Evolutionary conservation across 306 rosid genomes (phyloP).

Genomic region (Sindora glabra): DNA sequence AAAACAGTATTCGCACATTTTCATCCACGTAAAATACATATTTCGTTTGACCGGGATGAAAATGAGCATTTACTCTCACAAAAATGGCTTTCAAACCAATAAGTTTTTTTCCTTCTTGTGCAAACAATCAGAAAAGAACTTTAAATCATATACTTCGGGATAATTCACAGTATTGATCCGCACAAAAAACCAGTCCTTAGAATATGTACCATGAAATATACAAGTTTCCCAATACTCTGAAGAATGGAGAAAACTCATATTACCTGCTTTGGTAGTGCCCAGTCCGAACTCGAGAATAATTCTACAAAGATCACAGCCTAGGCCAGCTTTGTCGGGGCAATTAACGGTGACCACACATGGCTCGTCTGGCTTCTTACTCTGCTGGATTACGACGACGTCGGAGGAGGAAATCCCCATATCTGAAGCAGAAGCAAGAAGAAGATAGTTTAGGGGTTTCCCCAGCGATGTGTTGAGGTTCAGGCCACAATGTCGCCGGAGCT

Average conservation of each 20-base stretch:
- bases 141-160: too few species aligned
- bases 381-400: constrained; percentile 55
- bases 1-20: too few species aligned
- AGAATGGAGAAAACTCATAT: background rate
- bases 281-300: constrained; percentile 68
- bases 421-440: background rate
- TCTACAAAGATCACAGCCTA: constrained; percentile 75
- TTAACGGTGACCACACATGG: constrained; percentile 58
- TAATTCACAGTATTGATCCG: too few species aligned
- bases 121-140: too few species aligned
- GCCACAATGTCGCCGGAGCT: constrained; percentile 29
- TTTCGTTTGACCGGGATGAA: too few species aligned
- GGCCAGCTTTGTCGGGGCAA: constrained; percentile 83
- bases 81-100: too few species aligned
- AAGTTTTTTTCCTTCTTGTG: too few species aligned
- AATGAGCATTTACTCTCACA: too few species aligned
- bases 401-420: constrained; percentile 63
- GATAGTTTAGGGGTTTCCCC: background rate
- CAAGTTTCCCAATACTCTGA: too few species aligned
- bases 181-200: too few species aligned
- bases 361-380: constrained; percentile 27
- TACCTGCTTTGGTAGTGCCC: constrained; percentile 58
- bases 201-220: too few species aligned
- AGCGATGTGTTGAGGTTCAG: background rate
- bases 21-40: too few species aligned